A percentile compares a stretch with the other conserved stretches of the same genome.
Evolutionary conservation across 805 yeast species (phyloP).

Genomic region (Lipomyces mesembrius): DNA sequence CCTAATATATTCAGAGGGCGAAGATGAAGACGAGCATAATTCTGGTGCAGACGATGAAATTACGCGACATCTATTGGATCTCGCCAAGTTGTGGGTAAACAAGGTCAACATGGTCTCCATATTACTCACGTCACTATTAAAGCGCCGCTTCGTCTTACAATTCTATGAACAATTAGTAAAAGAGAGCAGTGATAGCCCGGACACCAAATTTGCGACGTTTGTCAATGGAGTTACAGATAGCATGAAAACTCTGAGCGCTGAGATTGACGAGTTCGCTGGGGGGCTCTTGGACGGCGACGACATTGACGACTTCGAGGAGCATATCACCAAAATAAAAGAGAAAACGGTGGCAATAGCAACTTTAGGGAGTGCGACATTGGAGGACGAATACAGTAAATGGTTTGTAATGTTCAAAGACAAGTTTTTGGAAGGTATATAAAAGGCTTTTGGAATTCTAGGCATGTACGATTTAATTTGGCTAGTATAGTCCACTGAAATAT

Average conservation of each 20-base stretch:
- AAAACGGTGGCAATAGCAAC: constrained; percentile 7
- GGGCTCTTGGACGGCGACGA: constrained; percentile 18
- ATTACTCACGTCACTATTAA: constrained; percentile 21
- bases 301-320: constrained; percentile 5
- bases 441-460: too few relatives aligned
- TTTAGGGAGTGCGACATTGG: not conserved
- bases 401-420: constrained; percentile 21
- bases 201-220: not conserved
- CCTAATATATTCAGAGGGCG: constrained; percentile 6
- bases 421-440: constrained; percentile 16
- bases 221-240: constrained; percentile 7
- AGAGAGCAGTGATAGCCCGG: not conserved
- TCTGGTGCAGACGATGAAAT: constrained; percentile 8
- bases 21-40: constrained; percentile 11
- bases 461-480: too few relatives aligned
- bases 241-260: not conserved
- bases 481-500: not conserved
- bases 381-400: constrained; percentile 29
- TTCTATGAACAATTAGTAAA: not conserved
- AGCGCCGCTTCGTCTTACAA: constrained; percentile 19
- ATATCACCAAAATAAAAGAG: not conserved
- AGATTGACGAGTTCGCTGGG: constrained; percentile 20
- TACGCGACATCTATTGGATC: constrained; percentile 1
- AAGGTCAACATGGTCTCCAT: constrained; percentile 19
- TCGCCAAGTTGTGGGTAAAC: constrained; percentile 18